A percentile compares a stretch with the other conserved stretches of the same genome.
Conservation (phyloP, 78 protist genomes). For the Cavenderia fasciculata region DNA sequence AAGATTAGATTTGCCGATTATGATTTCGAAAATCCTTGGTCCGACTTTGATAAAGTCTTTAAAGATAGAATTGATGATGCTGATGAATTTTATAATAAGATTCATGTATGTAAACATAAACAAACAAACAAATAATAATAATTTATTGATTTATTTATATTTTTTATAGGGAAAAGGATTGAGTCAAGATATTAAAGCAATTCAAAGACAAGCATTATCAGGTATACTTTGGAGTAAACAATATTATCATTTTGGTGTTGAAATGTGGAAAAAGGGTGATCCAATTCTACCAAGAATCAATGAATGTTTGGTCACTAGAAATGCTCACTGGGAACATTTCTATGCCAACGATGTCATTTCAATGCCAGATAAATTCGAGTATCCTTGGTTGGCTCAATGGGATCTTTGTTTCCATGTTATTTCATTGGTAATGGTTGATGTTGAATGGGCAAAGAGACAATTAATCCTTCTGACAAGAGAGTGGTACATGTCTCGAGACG, state of each 20-base stretch:
- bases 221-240: slow-evolving; percentile 89
- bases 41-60: slow-evolving; percentile 18
- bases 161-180: no score
- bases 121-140: no score
- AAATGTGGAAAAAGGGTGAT: slow-evolving; percentile 81
- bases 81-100: slow-evolving; percentile 68
- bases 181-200: slow-evolving; percentile 12
- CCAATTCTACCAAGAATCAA: slow-evolving; percentile 36
- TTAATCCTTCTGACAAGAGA: slow-evolving; percentile 78
- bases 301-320: slow-evolving; percentile 2
- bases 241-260: slow-evolving; percentile 86
- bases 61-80: slow-evolving; percentile 32
- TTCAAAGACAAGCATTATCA: slow-evolving; percentile 82
- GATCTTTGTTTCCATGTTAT: slow-evolving; percentile 87
- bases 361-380: slow-evolving; percentile 91
- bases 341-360: slow-evolving; percentile 77
- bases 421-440: slow-evolving; percentile 76
- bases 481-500: slow-evolving; percentile 89
- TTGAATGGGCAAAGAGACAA: slow-evolving; percentile 85
- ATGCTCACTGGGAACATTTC: slow-evolving; percentile 83
- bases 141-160: no score
- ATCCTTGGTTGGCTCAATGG: slow-evolving; percentile 84
- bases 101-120: no score
- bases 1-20: slow-evolving; percentile 34
- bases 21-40: neutral